Evolutionary conservation across 345 rosid genomes (phyloP).

Genomic region (Ceriops zippeliana): DNA sequence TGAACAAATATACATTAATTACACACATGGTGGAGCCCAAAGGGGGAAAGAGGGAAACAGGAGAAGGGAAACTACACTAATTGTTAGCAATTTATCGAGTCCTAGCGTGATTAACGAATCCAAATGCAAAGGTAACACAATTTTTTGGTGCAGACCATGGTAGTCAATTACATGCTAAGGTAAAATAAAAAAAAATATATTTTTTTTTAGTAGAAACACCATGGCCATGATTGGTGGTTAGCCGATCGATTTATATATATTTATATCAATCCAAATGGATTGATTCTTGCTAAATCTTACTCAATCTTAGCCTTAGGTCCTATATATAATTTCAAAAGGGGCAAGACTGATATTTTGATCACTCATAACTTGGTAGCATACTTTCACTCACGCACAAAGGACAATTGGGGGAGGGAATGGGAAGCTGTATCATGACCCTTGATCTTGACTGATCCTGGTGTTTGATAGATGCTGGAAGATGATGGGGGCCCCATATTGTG

Average conservation of each 20-base stretch:
- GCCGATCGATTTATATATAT: too few relatives aligned
- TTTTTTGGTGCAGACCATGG: constrained; percentile 2
- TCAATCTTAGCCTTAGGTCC: too few relatives aligned
- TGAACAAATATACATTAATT: constrained; percentile 36
- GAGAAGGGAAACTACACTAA: constrained; percentile 15
- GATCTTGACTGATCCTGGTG: constrained; percentile 14
- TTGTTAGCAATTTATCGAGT: constrained; percentile 23
- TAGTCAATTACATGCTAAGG: constrained; percentile 10
- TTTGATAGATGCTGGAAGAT: constrained; percentile 39
- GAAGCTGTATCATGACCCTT: constrained; percentile 5
- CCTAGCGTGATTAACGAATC: constrained; percentile 17
- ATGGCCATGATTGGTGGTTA: constrained; percentile 11
- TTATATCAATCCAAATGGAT: too few relatives aligned
- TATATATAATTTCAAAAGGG: not conserved
- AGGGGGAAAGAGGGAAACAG: not conserved
- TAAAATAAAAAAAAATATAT: not conserved
- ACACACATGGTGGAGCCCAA: constrained; percentile 17
- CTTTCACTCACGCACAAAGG: not conserved
- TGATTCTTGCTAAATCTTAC: too few relatives aligned
- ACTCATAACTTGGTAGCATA: not conserved
- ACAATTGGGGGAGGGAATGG: not conserved
- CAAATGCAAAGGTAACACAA: constrained; percentile 12
- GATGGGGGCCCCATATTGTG: constrained; percentile 60
- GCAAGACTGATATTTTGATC: constrained; percentile 4
- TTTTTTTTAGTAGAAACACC: not conserved